Percentiles rank a stretch among this genome's conserved stretches.
phyloP scores from a whole-genome alignment of 495 filamentous ascomycete species.

The Durotheca rogersii region DNA sequence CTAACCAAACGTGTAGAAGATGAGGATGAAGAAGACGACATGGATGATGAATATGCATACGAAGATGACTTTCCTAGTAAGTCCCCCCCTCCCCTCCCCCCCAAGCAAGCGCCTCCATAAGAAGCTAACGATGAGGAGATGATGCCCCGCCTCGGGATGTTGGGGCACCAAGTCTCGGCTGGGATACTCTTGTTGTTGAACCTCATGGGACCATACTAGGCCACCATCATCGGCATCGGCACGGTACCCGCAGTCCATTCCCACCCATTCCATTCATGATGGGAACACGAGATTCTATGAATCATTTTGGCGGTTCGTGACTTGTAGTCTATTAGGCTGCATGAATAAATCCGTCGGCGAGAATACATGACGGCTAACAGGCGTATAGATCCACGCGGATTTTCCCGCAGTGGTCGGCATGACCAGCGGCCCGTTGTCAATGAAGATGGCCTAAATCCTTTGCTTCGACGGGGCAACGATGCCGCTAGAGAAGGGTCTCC shows the following conservation, averaged over 20 bases:
- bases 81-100: slow-evolving; percentile 37
- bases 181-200: slow-evolving; percentile 48
- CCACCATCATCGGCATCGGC: slow-evolving; percentile 29
- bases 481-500: slow-evolving; percentile 39
- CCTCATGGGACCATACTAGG: slow-evolving; percentile 30
- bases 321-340: too few species aligned
- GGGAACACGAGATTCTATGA: slow-evolving; percentile 46
- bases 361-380: slow-evolving; percentile 30
- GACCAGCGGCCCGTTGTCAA: slow-evolving; percentile 37
- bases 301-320: slow-evolving; percentile 28
- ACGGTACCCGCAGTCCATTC: slow-evolving; percentile 39
- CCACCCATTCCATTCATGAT: slow-evolving; percentile 45
- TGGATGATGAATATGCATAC: slow-evolving; percentile 64
- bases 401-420: slow-evolving; percentile 36
- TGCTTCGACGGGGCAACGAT: slow-evolving; percentile 53
- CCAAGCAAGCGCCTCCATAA: neutral
- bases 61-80: slow-evolving; percentile 69
- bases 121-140: slow-evolving; percentile 41
- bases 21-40: slow-evolving; percentile 73
- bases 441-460: slow-evolving; percentile 81
- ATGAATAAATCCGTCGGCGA: neutral
- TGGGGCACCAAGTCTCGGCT: slow-evolving; percentile 43
- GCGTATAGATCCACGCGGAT: slow-evolving; percentile 39
- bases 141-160: slow-evolving; percentile 47
- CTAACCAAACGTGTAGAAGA: slow-evolving; percentile 49